Evolutionary conservation across 2,329 filamentous ascomycete genomes (phyloP), one percentile per base, ranked within the genome.

Genomic region (Clarireedia hainanense): DNA sequence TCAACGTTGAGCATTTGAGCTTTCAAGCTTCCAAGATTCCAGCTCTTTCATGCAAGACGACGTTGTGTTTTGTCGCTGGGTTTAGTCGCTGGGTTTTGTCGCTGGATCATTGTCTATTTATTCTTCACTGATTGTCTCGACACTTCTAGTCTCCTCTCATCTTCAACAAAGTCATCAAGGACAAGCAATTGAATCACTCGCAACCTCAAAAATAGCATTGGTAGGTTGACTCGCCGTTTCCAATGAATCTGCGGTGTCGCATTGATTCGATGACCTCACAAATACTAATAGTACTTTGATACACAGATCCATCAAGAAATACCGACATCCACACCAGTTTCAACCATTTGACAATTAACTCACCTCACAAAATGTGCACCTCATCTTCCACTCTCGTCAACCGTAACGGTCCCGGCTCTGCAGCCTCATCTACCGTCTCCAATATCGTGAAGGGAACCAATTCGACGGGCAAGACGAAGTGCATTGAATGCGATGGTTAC

Each of bases 401-500:
- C 37, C 52, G 52, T 20, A 55, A 55, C 12, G 52, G 52, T 17
- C 52, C 52, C 14, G 52, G 52, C 52, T 55, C 52, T 6, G 52
- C 52, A 51, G 42, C 53, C 17, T 55, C 74, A 1, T 77, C 75
- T 46, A 77, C 75, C 51, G 72, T 76, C 58, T 74, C 75, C 60
- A 75, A 69, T 63, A 77, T 81, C 64, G 65, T 80, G 61, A 80
- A 80, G 70, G 72, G 73, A 48, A 69, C 69, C 42, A 68, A 68
- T 2, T 65, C 70, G 0, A 72, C 70, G 34, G 71, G 70, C 43
- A 73, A 75, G 65, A 76, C 75, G 2, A 74, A 72, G 57, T 80
- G 77, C 63, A 70, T 79, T 58, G 72, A 78, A 62, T 79, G 76
- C 61, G 76, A 74, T 60, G 76, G 73, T 39, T 75, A 71, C 61